Base-by-base conservation (phyloP, 179 eudicot species). In the Silene coronaria region DNA sequence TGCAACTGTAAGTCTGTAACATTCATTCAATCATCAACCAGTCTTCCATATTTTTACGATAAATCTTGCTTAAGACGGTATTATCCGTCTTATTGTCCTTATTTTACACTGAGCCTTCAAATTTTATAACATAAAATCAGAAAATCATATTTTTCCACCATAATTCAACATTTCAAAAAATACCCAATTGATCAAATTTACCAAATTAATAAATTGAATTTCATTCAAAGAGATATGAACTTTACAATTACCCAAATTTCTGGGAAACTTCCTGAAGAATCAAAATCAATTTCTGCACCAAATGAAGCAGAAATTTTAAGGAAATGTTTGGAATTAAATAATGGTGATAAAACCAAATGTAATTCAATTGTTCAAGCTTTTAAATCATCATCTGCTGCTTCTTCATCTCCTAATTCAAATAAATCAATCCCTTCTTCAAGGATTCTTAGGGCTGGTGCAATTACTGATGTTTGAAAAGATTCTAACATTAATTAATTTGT, bases 241-340 rank as follows among this genome's bases (percentile, higher is more conserved):
- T 48, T 51, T 34, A 34, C n/a, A 9, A 71, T 42, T 23, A 68
- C 76, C 55, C 57, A 46, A 67, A 28, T 57, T 46, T 73, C 80
- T 36, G 68, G 48, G 19, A 73, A 16, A 6, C 2, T 27, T 22
- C 16, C 80, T 48, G 57, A 8, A 14, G 78, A 70, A 38, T 70
- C 34, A 64, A 74, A 53, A 71, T 55, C 14, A 67, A 76, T 75
- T 42, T 74, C 78, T 2, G 9, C 38, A 16, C 19, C 53, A 13
- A 70, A 24, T n/a, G 71, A 77, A 55, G 80, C 72, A 28, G 87
- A 80, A 77, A 66, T 73, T 48, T 14, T 84, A 48, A 86, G 60
- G 77, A 86, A 82, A 76, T 85, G 88, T 46, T 76, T 86, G 87
- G 85, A 84, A 78, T 79, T 80, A 12, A 80, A 86, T 75, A 80